Evolutionary conservation across 176 grass and related monocot species (phyloP).

Genomic region (Calamus simplicifolius): DNA sequence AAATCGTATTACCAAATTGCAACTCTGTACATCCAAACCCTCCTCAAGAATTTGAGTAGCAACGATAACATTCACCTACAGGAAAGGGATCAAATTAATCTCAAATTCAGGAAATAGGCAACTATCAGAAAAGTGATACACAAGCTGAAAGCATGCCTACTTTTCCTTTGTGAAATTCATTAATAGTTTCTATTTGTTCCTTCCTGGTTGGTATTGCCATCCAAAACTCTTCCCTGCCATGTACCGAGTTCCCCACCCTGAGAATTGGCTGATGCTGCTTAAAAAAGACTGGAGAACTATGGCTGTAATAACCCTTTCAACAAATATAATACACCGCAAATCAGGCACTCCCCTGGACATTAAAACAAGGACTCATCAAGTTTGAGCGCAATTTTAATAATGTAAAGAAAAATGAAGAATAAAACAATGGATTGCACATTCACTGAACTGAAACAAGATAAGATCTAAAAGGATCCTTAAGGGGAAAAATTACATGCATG

Average conservation of each 20-base stretch:
- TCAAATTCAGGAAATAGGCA: too few species aligned
- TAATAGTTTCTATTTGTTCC: conserved; percentile 52
- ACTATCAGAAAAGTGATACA: too few species aligned
- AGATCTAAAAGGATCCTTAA: too few species aligned
- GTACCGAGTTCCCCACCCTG: conserved; percentile 40
- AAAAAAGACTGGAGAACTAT: conserved; percentile 49
- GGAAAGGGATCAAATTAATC: conserved; percentile 2
- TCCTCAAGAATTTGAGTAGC: conserved; percentile 76
- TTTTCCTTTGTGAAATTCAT: conserved; percentile 54
- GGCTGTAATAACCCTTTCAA: conserved; percentile 65
- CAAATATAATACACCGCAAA: conserved; percentile 84
- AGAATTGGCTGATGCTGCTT: conserved; percentile 34
- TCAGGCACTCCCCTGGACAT: conserved; percentile 34
- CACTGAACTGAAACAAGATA: too few species aligned
- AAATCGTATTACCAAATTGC: conserved; percentile 78
- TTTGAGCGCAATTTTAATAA: too few species aligned
- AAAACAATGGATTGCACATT: too few species aligned
- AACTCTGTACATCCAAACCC: conserved; percentile 72
- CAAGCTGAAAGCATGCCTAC: conserved; percentile 15
- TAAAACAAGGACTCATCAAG: too few species aligned
- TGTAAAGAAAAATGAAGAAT: too few species aligned
- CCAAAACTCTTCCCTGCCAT: conserved; percentile 36
- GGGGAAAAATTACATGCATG: too few species aligned
- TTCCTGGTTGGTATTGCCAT: conserved; percentile 36
- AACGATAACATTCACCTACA: conserved; percentile 78